Conservation (phyloP, 495 filamentous ascomycete species). For the Aspergillus panamensis region DNA sequence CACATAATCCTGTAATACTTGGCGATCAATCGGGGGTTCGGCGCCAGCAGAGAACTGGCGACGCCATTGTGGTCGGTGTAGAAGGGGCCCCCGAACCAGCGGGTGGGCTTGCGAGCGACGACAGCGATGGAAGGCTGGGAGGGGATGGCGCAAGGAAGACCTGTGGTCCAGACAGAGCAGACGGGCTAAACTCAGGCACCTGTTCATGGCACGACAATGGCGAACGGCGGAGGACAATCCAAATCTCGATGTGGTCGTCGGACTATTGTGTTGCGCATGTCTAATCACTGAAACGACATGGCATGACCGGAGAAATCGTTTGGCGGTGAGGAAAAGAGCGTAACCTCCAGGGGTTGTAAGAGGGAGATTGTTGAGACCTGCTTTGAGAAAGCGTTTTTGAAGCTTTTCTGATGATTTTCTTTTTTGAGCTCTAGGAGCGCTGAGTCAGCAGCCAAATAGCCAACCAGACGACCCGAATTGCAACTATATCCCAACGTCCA, state of each 20-base stretch:
- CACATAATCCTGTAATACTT: constrained; percentile 3
- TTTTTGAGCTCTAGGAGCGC: too few species aligned
- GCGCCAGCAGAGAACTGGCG: constrained; percentile 20
- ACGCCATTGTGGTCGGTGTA: constrained; percentile 23
- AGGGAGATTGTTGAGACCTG: not conserved
- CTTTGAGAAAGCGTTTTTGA: not conserved
- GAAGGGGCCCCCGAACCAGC: constrained; percentile 10
- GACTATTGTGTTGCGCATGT: constrained; percentile 37
- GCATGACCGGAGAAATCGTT: constrained; percentile 19
- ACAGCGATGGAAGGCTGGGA: constrained; percentile 9
- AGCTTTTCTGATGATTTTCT: not conserved
- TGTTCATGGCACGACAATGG: constrained; percentile 45
- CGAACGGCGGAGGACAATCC: constrained; percentile 31
- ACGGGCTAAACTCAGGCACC: constrained; percentile 37
- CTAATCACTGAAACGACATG: constrained; percentile 27
- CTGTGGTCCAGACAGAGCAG: constrained; percentile 36
- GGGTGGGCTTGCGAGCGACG: constrained; percentile 3
- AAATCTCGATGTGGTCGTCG: constrained; percentile 32
- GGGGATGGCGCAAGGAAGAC: constrained; percentile 14
- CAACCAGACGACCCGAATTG: too few species aligned
- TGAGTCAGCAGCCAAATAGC: too few species aligned
- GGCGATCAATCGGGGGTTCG: constrained; percentile 10
- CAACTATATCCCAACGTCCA: too few species aligned
- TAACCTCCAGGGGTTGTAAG: not conserved
- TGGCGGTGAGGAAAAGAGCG: not conserved